Percentiles rank a stretch among this genome's conserved stretches.
phyloP scores from a whole-genome alignment of 2,329 filamentous ascomycete genomes.

The Gaeumannomyces sp. region DNA sequence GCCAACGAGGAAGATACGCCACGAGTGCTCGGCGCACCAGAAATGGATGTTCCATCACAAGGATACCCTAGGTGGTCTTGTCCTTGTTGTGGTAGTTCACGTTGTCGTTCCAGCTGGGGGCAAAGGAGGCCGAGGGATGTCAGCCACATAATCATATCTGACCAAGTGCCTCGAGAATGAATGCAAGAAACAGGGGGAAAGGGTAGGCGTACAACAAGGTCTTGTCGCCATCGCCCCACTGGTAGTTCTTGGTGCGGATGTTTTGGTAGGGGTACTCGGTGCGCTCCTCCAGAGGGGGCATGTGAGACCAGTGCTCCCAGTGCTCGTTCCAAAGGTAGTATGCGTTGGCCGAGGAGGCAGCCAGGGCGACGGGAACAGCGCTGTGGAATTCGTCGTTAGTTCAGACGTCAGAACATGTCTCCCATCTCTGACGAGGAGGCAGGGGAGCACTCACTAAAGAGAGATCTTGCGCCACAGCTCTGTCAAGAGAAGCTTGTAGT shows the following conservation, averaged over 20 bases:
- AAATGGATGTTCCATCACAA: not conserved
- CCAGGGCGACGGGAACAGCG: conserved; percentile 65
- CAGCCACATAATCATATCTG: not conserved
- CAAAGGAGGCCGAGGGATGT: not conserved
- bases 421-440: not conserved
- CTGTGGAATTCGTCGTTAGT: conserved; percentile 37
- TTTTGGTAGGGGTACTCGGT: conserved; percentile 96
- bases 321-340: conserved; percentile 91
- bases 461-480: conserved; percentile 95
- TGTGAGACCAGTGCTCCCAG: conserved; percentile 90
- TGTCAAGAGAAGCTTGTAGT: conserved; percentile 29
- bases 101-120: conserved; percentile 75
- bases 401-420: not conserved
- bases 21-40: not conserved
- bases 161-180: not conserved
- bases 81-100: conserved; percentile 98
- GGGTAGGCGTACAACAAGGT: conserved; percentile 19
- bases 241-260: conserved; percentile 92
- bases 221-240: conserved; percentile 95
- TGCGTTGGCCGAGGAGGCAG: conserved; percentile 71
- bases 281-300: conserved; percentile 83
- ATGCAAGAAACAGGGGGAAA: not conserved
- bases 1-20: not conserved
- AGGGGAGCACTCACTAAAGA: conserved; percentile 67
- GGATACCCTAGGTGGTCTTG: conserved; percentile 36